Evolutionary conservation across 2,329 filamentous ascomycete genomes (phyloP), one percentile per base, ranked within the genome.

Genomic region (Colletotrichum lentis): DNA sequence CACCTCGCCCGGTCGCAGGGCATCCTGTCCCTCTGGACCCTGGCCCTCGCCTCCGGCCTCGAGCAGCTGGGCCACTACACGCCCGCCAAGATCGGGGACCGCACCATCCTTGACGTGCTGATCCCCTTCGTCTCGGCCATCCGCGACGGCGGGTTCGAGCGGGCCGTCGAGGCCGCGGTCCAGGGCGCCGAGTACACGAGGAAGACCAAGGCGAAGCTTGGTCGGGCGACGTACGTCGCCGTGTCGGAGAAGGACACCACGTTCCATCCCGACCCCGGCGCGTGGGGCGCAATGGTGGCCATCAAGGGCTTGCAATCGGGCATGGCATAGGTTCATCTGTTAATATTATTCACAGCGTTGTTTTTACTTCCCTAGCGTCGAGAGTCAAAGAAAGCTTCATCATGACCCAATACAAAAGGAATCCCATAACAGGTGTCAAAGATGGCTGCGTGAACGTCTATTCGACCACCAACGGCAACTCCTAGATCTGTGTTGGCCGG

Each of bases 161-260:
- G 81, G 10, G 88, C 85, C 1, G 87, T 90, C 10, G 77, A 80
- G 65, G 87, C 87, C 1, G 90, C 89, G 0, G 80, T 86, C 10
- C 77, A 82, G 49, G 89, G 89, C 7, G 85, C 89, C 5, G 85
- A 89, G 74, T 82, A 81, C 7, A 92, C 90, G 4, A 89, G 85
- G 77, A 86, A 80, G 31, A 86, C 92, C 83, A 86, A 83, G 76
- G 88, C 90, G 8, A 87, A 82, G 72, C 79, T 92, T 35, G 90
- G 90, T 1, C 81, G 90, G 59, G 90, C 90, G 12, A 90, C 90
- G 0, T 92, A 92, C 72, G 86, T 92, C 5, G 83, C 82, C 1
- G 84, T 84, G 50, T 81, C 85, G 67, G 82, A 80, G 62, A 78
- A 77, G 60, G 83, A 82, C 52, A 70, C 85, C 62, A 88, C 90